Evolutionary conservation across 2,329 filamentous ascomycete species (phyloP), one percentile per base, ranked within the genome.

Genomic region (Scorias spongiosa): DNA sequence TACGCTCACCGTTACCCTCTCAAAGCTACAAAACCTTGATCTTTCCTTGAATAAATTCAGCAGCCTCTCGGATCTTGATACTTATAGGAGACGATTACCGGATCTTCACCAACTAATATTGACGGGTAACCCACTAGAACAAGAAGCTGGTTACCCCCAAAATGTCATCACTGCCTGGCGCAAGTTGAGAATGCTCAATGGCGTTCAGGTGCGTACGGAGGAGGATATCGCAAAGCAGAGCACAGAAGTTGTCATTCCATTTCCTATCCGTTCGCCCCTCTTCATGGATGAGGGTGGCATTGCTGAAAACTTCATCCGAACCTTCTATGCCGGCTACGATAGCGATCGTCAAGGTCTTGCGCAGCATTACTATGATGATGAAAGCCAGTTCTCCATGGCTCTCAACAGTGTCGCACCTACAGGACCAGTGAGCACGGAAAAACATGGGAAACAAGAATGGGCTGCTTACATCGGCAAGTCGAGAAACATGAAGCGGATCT

Each of bases 21-120:
- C 88, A 0, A 81, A 88, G 48, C 69, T 96, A 47, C 80, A 85
- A 59, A 88, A 94, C 51, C 76, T 98, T 10, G 89, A 95, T 52
- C 74, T 96, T 20, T 91, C 85, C 44, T 76, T 80, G 57, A 96
- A 96, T 64, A 75, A 79, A 36, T 76, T 98, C 54, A 69, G 72
- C 46, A 76, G 75, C 42, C 63, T 86, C 42, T 75, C 78, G 45
- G 74, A 75, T 9, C 63, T 98, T 40, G 74, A 78, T 42, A 74
- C 70, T 29, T 95, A 87, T 87, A 80, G 80, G 47, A 76, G 78
- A 57, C 85, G 83, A 44, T 88, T 96, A 56, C 77, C 72, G 42
- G 69, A 78, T 45, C 72, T 96, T 10, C 79, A 93, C 57, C 88
- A 88, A 42, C 72, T 98, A 2, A 78, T 93, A 48, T 67, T 94